Evolutionary conservation across 768 basidiomycete species (phyloP).

Genomic region (Suillus sp.): DNA sequence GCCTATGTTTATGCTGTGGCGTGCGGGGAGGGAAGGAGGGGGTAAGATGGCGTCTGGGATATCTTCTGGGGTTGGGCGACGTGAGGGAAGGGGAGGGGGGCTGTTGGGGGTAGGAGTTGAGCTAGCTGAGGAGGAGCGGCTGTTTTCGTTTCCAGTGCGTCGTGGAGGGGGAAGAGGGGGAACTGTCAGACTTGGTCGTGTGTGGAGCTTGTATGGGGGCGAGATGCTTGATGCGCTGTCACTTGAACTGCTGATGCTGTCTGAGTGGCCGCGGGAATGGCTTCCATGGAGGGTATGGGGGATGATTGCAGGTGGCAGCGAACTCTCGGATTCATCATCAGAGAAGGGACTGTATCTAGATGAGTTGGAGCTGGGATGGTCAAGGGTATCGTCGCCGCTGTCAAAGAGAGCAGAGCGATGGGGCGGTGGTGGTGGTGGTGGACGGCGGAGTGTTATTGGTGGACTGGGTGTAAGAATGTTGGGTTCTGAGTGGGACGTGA

Average conservation of each 20-base stretch:
- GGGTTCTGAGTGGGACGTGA: constrained; percentile 25
- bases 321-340: constrained; percentile 31
- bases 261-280: constrained; percentile 18
- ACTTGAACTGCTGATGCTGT: constrained; percentile 25
- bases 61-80: constrained; percentile 20
- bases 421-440: constrained; percentile 20
- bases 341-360: constrained; percentile 34
- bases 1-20: constrained; percentile 35
- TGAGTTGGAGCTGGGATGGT: constrained; percentile 22
- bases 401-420: constrained; percentile 21
- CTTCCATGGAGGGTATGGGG: constrained; percentile 13
- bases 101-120: constrained; percentile 23
- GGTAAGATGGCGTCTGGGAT: constrained; percentile 6
- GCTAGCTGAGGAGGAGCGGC: constrained; percentile 1
- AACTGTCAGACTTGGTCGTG: constrained; percentile 20
- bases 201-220: constrained; percentile 23
- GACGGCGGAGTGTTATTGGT: constrained; percentile 21
- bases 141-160: constrained; percentile 6
- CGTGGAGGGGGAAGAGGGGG: constrained; percentile 29
- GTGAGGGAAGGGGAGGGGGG: constrained; percentile 46
- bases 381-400: constrained; percentile 22
- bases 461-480: constrained; percentile 28
- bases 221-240: constrained; percentile 19
- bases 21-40: constrained; percentile 40
- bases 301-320: constrained; percentile 14